phyloP scores from a whole-genome alignment of 73 alveolate genomes.

The Paraurostyla sp. region DNA sequence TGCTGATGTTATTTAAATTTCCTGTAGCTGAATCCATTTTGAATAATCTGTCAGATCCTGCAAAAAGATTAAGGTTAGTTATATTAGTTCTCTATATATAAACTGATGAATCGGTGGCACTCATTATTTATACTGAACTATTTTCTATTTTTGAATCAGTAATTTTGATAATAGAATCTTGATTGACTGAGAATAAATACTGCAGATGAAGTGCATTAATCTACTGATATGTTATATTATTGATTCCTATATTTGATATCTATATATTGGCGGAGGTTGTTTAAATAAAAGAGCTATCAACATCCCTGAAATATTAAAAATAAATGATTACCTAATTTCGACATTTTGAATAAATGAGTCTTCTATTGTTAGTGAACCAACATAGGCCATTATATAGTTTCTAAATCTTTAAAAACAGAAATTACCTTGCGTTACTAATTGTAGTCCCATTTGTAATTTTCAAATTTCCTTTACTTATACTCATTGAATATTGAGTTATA shows the following conservation, averaged over 20 bases:
- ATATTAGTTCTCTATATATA: too few species aligned
- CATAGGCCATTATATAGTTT: too few species aligned
- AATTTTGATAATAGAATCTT: not conserved
- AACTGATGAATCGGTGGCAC: not conserved
- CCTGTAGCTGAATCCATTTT: not conserved
- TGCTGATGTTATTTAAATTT: not conserved
- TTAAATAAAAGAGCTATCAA: too few species aligned
- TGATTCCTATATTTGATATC: not conserved
- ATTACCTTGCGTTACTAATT: too few species aligned
- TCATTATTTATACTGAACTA: not conserved
- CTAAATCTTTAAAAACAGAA: too few species aligned
- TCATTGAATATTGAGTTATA: too few species aligned
- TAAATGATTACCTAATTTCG: too few species aligned
- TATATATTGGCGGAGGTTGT: not conserved
- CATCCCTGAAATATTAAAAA: too few species aligned
- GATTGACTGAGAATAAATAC: not conserved
- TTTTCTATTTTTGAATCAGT: not conserved
- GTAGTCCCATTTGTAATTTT: too few species aligned
- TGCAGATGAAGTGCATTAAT: not conserved
- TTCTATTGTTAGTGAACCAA: too few species aligned
- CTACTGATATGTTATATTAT: not conserved
- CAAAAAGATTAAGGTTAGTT: not conserved
- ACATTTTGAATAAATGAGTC: too few species aligned
- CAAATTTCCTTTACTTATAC: too few species aligned
- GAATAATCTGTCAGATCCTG: not conserved